A percentile compares a stretch with the other conserved stretches of the same genome.
phyloP scores from a whole-genome alignment of 306 rosid species.

The Aeschynomene evenia region DNA sequence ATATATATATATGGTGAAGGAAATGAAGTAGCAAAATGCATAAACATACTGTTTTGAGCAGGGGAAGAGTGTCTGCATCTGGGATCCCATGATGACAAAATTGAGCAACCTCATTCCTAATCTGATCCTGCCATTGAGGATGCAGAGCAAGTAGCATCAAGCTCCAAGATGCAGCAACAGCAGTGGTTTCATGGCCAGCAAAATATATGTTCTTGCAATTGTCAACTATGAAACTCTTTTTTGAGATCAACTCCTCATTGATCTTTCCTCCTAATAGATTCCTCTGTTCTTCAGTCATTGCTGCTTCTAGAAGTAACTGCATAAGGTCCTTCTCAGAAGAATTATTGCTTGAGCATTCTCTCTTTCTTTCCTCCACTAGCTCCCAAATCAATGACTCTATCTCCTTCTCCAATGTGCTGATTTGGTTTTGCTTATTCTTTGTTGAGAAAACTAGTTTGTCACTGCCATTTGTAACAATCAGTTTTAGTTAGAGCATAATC shows the following conservation, averaged over 20 bases:
- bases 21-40: background rate
- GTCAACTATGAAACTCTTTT: constrained; percentile 37
- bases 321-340: constrained; percentile 62
- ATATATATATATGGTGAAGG: background rate
- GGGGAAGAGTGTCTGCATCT: background rate
- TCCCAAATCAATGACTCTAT: constrained; percentile 80
- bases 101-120: constrained; percentile 34
- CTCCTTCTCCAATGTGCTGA: constrained; percentile 59
- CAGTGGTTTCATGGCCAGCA: constrained; percentile 36
- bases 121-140: constrained; percentile 37
- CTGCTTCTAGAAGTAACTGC: constrained; percentile 66
- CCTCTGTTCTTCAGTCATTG: constrained; percentile 59
- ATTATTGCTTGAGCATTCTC: constrained; percentile 34
- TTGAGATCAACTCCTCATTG: constrained; percentile 57
- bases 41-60: constrained; percentile 30
- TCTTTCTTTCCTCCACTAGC: constrained; percentile 57
- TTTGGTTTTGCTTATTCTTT: constrained; percentile 45
- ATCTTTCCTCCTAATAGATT: too few relatives aligned
- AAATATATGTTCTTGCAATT: constrained; percentile 41
- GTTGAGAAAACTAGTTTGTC: constrained; percentile 32
- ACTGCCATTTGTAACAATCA: constrained; percentile 22
- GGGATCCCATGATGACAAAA: constrained; percentile 15
- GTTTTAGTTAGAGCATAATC: background rate
- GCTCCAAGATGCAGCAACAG: constrained; percentile 37
- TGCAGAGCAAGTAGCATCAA: constrained; percentile 30